Conservation (phyloP, 768 basidiomycete genomes). For the Infundibulicybe gibba region DNA sequence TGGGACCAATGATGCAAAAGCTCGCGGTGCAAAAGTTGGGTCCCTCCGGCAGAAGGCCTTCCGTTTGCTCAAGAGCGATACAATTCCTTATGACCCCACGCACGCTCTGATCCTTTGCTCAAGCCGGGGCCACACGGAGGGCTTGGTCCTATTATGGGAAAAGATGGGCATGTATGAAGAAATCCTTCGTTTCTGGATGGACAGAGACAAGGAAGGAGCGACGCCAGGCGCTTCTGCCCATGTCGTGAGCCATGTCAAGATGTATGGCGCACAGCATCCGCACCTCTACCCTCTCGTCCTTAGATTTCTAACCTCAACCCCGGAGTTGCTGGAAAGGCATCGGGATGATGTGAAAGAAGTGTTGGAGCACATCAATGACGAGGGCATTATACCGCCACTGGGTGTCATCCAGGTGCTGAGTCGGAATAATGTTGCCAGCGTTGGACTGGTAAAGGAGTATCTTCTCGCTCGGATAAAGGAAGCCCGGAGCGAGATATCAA, state of each 20-base stretch:
- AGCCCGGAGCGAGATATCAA: conserved; percentile 72
- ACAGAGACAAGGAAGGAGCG: conserved; percentile 44
- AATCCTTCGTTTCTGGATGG: conserved; percentile 91
- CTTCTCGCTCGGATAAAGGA: conserved; percentile 74
- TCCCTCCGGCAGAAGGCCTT: conserved; percentile 68
- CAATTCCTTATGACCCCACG: conserved; percentile 77
- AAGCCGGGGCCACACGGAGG: conserved; percentile 73
- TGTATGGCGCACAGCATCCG: conserved; percentile 68
- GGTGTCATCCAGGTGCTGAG: conserved; percentile 86
- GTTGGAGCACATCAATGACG: conserved; percentile 74
- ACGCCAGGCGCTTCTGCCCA: conserved; percentile 39
- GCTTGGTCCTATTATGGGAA: conserved; percentile 91
- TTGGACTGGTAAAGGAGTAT: conserved; percentile 93
- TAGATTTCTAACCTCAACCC: conserved; percentile 82
- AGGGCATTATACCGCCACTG: conserved; percentile 84
- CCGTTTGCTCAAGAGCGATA: conserved; percentile 56
- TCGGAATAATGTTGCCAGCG: conserved; percentile 84
- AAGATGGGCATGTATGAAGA: conserved; percentile 95
- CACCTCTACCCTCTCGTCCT: conserved; percentile 86
- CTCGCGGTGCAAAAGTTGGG: conserved; percentile 25
- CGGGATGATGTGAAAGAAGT: conserved; percentile 66
- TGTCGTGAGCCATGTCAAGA: conserved; percentile 69
- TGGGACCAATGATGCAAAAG: conserved; percentile 13
- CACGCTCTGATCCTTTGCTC: conserved; percentile 97
- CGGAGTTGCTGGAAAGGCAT: conserved; percentile 70